Conservation (phyloP, 1,139 yeast species). For the Zygosaccharomyces pseudobailii region DNA sequence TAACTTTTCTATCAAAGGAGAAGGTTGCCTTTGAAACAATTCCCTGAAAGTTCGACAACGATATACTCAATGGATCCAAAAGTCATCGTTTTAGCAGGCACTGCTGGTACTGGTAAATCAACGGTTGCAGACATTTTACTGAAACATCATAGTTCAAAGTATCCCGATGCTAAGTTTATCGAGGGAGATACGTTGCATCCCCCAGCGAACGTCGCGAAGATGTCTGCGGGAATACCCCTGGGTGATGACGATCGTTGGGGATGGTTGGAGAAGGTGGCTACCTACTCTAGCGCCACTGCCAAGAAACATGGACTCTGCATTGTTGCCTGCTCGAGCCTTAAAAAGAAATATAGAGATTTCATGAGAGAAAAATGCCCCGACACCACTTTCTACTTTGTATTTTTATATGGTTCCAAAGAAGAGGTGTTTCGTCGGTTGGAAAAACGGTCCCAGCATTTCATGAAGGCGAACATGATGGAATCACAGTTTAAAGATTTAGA, state of each 20-base stretch:
- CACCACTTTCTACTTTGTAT: constrained; percentile 54
- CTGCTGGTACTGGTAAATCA: constrained; percentile 92
- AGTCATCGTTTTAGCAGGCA: constrained; percentile 66
- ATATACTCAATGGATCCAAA: constrained; percentile 11
- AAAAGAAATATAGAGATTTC: constrained; percentile 61
- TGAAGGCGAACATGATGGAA: constrained; percentile 79
- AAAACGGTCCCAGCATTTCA: constrained; percentile 67
- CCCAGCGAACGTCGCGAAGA: constrained; percentile 64
- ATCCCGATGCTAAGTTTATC: constrained; percentile 48
- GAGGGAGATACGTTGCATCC: constrained; percentile 90
- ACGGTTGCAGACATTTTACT: constrained; percentile 63
- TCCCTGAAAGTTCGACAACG: not conserved
- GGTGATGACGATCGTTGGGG: constrained; percentile 89
- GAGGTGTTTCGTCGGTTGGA: constrained; percentile 56
- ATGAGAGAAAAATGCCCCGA: constrained; percentile 39
- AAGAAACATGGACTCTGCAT: constrained; percentile 39
- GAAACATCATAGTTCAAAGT: constrained; percentile 13
- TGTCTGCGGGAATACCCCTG: constrained; percentile 75
- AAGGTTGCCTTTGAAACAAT: not conserved
- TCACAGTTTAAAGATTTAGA: constrained; percentile 75
- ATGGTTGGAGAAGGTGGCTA: constrained; percentile 63
- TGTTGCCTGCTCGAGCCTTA: constrained; percentile 82
- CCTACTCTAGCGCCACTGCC: constrained; percentile 39
- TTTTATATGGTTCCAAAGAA: constrained; percentile 60
- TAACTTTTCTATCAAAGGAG: not conserved